Conservation (phyloP, 2,329 filamentous ascomycete species). For the Lecanicillium sp. region DNA sequence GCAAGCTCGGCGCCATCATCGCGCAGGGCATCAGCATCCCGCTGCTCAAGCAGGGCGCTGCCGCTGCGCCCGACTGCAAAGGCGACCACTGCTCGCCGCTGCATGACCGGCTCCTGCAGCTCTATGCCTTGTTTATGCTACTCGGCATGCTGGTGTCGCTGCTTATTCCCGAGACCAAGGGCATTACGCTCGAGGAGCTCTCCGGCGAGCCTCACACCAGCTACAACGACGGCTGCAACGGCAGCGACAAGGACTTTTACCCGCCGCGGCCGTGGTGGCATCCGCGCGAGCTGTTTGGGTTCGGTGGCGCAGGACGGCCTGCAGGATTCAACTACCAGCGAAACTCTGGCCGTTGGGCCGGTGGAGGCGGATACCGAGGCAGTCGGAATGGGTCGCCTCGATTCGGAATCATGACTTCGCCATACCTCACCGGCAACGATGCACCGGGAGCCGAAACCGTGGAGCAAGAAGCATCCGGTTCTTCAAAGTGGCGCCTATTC, state of each 20-base stretch:
- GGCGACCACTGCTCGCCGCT: slow-evolving; percentile 48
- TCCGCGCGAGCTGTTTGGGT: slow-evolving; percentile 41
- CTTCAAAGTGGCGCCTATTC: neutral
- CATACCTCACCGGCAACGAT: slow-evolving; percentile 24
- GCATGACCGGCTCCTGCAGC: slow-evolving; percentile 68
- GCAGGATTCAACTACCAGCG: slow-evolving; percentile 46
- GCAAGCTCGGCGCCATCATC: slow-evolving; percentile 63
- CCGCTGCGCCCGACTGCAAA: slow-evolving; percentile 37
- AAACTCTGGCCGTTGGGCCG: slow-evolving; percentile 15
- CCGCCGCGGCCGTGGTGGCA: slow-evolving; percentile 26
- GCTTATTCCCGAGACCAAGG: slow-evolving; percentile 72
- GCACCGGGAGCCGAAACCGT: slow-evolving; percentile 16
- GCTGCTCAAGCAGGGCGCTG: slow-evolving; percentile 48
- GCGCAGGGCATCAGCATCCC: slow-evolving; percentile 61
- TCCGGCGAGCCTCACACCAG: slow-evolving; percentile 60
- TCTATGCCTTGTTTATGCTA: slow-evolving; percentile 77
- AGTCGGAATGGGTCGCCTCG: slow-evolving; percentile 24
- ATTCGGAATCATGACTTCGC: slow-evolving; percentile 39
- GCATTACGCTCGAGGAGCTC: slow-evolving; percentile 65
- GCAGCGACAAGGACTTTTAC: slow-evolving; percentile 33
- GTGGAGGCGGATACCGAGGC: slow-evolving; percentile 1
- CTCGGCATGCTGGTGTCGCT: slow-evolving; percentile 62
- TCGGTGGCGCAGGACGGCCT: slow-evolving; percentile 43
- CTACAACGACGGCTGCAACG: slow-evolving; percentile 46
- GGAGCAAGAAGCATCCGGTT: neutral